Evolutionary conservation across 768 basidiomycete species (phyloP).

Genomic region (Fistulinella prunicolor): DNA sequence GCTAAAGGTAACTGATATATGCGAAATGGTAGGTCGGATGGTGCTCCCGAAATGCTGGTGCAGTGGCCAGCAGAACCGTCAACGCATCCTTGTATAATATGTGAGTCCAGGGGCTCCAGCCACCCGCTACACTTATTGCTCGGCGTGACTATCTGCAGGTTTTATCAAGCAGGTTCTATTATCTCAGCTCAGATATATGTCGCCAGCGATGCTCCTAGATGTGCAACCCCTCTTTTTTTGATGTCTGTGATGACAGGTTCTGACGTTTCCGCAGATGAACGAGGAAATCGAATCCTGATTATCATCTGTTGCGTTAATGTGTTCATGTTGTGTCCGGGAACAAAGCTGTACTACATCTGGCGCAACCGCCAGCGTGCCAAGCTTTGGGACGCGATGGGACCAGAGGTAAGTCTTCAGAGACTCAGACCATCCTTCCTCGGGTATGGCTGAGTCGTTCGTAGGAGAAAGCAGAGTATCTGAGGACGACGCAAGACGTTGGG

Average conservation of each 20-base stretch:
- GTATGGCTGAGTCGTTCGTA: too few species aligned
- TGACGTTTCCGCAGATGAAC: constrained; percentile 39
- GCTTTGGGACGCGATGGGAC: constrained; percentile 57
- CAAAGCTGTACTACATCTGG: constrained; percentile 57
- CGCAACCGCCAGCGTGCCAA: constrained; percentile 52
- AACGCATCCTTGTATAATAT: constrained; percentile 61
- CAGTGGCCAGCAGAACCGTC: constrained; percentile 57
- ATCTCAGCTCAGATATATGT: constrained; percentile 59
- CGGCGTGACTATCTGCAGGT: constrained; percentile 27
- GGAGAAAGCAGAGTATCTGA: constrained; percentile 52
- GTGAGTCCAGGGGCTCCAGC: constrained; percentile 17
- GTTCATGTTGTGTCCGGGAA: constrained; percentile 50
- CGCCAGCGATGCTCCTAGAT: constrained; percentile 53
- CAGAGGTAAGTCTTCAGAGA: constrained; percentile 37
- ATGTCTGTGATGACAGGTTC: neutral
- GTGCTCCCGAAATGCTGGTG: constrained; percentile 60
- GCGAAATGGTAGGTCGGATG: constrained; percentile 40
- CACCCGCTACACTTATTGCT: neutral
- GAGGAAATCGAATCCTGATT: constrained; percentile 58
- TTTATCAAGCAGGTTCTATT: constrained; percentile 42
- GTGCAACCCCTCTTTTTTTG: constrained; percentile 23
- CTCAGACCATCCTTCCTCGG: too few species aligned
- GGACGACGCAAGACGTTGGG: neutral
- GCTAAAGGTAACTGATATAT: neutral
- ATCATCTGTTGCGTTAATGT: constrained; percentile 49